Base-by-base conservation (phyloP, 495 filamentous ascomycete species). In the Glutinoglossum americanum region DNA sequence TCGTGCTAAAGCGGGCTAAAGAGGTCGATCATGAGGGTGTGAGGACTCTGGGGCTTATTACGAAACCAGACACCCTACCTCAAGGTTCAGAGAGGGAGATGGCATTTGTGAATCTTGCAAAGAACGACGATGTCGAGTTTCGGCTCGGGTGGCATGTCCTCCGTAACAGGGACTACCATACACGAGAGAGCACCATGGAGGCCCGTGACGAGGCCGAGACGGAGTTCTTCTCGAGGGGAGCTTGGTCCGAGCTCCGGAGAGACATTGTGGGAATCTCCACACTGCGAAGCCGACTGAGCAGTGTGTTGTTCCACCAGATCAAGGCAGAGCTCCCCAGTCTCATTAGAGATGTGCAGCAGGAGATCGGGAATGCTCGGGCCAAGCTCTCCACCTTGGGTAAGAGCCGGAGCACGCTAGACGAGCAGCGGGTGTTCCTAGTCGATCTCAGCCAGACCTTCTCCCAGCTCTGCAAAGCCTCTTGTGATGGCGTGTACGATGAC, bases 71-170 rank as follows among this genome's bases (percentile, higher is more conserved):
- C 39, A 69, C 68, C 0, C 66, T 84, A 0, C 56, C 61, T n/a
- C 53, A 66, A 0, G 72, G 74, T 0, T 77, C 75, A 9, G 65
- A 63, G 3, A 74, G 65, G 15, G 76, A 87, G 57, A 58, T 57
- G 0, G 62, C 62, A 6, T 87, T 74, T 60, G 57, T 85, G 0
- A 62, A 73, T 0, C 67, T 84, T 0, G 73, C 80, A 0, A 64
- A 68, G 28, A 89, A 88, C 59, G 69, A 76, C 30, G 75, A 87
- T 54, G 68, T 81, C 17, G 65, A 62, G 21, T 77, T 89, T 51
- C 68, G 74, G 25, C 74, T 86, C 2, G 83, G 81, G 3, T 87
- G 81, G 82, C 80, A 86, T 65, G 75, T 81, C 2, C 64, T 89
- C 25, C 76, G 76, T 8, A 86, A 85, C 60, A 71, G 76, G 1